These are phyloP conservation scores for Penicillium sumatraense DNA, from an alignment of 2,329 filamentous ascomycete genomes.

Conservation along the genomic window DNA sequence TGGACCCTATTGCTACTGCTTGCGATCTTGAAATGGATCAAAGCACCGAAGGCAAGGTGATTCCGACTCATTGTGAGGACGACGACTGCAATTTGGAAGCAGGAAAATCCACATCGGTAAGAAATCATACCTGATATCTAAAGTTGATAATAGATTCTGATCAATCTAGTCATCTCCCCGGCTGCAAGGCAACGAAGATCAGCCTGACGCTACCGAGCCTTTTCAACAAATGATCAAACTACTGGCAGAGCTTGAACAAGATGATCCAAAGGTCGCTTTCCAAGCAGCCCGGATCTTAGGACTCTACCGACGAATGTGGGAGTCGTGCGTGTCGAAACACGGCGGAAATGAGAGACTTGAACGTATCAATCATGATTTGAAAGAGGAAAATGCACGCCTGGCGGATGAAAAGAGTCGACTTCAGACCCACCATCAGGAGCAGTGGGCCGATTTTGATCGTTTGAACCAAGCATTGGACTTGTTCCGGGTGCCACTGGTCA, in stretches of 20 bases:
- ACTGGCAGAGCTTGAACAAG: slow-evolving; percentile 1
- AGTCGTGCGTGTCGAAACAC: slow-evolving; percentile 8
- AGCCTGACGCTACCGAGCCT: background rate
- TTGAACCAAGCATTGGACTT: background rate
- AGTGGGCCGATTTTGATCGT: background rate
- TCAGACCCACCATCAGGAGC: background rate
- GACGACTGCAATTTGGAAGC: background rate
- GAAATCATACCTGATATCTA: background rate
- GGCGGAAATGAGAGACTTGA: background rate
- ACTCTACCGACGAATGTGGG: slow-evolving; percentile 8
- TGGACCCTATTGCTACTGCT: background rate
- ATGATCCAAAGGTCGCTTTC: slow-evolving; percentile 9
- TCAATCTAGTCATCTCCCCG: background rate
- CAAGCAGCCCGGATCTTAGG: slow-evolving; percentile 6
- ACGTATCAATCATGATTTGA: slow-evolving; percentile 1
- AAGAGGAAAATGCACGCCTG: background rate
- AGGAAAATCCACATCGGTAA: background rate
- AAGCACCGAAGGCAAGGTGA: background rate
- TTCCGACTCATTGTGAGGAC: background rate
- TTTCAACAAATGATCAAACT: background rate
- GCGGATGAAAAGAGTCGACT: background rate
- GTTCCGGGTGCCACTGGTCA: background rate
- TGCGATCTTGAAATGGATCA: background rate
- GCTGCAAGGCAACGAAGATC: background rate
- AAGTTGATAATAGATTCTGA: background rate